A percentile compares a stretch with the other conserved stretches of the same genome.
Evolutionary conservation across 2,329 filamentous ascomycete genomes (phyloP).

Genomic region (Hypomyces perniciosus): DNA sequence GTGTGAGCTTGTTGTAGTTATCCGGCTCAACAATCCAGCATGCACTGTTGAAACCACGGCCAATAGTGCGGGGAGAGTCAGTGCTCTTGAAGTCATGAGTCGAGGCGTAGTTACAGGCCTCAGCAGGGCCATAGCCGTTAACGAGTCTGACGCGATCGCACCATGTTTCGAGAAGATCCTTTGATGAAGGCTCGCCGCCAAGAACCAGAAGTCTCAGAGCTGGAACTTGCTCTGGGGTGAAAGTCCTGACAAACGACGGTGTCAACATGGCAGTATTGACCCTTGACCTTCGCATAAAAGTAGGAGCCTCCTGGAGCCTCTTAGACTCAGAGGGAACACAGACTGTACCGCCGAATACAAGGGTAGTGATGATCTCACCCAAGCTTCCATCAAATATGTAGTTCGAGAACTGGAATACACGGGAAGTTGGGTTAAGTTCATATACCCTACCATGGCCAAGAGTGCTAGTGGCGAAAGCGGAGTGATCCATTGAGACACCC

Average conservation of each 20-base stretch:
- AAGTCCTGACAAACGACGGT: constrained; percentile 14
- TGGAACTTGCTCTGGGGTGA: constrained; percentile 14
- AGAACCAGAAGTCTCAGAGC: constrained; percentile 10
- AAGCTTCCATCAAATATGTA: constrained; percentile 47
- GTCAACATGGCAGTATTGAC: constrained; percentile 15
- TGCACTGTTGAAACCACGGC: constrained; percentile 9
- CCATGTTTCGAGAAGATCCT: constrained; percentile 13
- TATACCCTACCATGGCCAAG: constrained; percentile 41
- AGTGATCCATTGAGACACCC: constrained; percentile 36
- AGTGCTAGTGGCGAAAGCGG: constrained; percentile 46
- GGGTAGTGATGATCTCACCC: constrained; percentile 17
- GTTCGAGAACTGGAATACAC: constrained; percentile 47
- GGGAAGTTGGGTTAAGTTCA: constrained; percentile 39
- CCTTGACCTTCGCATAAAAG: constrained; percentile 6
- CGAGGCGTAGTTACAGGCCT: constrained; percentile 13
- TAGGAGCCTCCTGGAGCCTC: constrained; percentile 8
- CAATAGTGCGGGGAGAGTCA: constrained; percentile 11
- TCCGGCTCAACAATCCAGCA: constrained; percentile 19
- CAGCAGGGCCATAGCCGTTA: constrained; percentile 17
- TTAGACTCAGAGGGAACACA: constrained; percentile 19
- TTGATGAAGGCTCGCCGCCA: constrained; percentile 12
- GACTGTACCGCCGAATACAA: constrained; percentile 17
- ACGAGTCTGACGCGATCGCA: constrained; percentile 14
- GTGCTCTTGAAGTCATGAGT: constrained; percentile 3
- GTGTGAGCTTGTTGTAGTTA: constrained; percentile 14